A percentile compares a stretch with the other conserved stretches of the same genome.
These are phyloP conservation scores for Tuber microsphaerosporum DNA, from an alignment of 495 filamentous ascomycete genomes.

Conservation along the genomic window DNA sequence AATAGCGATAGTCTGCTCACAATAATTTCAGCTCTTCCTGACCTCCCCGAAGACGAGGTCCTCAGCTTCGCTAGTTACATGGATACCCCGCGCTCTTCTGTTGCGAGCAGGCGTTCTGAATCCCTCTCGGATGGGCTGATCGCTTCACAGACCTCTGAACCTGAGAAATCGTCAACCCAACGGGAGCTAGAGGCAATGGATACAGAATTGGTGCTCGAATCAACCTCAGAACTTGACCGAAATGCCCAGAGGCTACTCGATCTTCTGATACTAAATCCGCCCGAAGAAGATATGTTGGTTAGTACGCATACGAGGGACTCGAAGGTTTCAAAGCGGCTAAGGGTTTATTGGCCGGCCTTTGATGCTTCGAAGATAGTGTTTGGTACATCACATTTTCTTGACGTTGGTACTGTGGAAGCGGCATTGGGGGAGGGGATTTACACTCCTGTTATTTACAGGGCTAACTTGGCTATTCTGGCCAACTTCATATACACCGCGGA, in stretches of 20 bases:
- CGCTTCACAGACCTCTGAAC: constrained; percentile 10
- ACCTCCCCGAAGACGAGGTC: neutral
- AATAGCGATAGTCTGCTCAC: neutral
- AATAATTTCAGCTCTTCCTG: neutral
- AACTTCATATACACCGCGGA: constrained; percentile 23
- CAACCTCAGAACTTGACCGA: constrained; percentile 21
- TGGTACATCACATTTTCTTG: constrained; percentile 17
- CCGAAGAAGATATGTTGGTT: constrained; percentile 7
- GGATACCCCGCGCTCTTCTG: neutral
- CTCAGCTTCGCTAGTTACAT: neutral
- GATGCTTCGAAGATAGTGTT: constrained; percentile 23
- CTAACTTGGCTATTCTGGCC: constrained; percentile 29
- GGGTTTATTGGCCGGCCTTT: constrained; percentile 27
- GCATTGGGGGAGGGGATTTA: constrained; percentile 13
- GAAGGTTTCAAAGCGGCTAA: constrained; percentile 27
- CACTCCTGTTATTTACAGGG: constrained; percentile 18
- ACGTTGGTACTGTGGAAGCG: constrained; percentile 7
- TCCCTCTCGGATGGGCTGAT: neutral
- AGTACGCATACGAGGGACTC: constrained; percentile 3
- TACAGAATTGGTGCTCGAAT: constrained; percentile 28
- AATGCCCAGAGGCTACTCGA: constrained; percentile 19
- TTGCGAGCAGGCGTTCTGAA: neutral
- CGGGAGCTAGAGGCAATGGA: constrained; percentile 27
- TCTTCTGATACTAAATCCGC: constrained; percentile 26
- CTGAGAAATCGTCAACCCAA: constrained; percentile 16